Evolutionary conservation across 2,329 filamentous ascomycete species (phyloP), one percentile per base, ranked within the genome.

Genomic region (Cladophialophora exuberans): DNA sequence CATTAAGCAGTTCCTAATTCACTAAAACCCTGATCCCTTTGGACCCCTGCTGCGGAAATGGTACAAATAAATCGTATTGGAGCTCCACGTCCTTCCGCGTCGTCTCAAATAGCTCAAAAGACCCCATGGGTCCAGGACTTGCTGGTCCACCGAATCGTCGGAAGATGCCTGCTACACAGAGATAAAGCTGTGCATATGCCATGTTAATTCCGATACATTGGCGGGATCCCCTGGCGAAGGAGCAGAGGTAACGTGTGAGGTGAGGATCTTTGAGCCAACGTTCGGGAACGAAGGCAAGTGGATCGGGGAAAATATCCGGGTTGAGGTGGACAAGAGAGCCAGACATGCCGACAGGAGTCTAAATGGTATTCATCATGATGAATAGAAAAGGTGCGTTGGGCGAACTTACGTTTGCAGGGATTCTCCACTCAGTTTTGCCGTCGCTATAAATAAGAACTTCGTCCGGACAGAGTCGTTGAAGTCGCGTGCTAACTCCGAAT

Each of bases 201-300:
- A 68, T 54, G 30, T 71, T 72, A 4, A 74, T 67, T 0, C 76
- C 75, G 6, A 78, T 58, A 57, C 75, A 78, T 10, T 64, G 63
- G 7, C 75, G 65, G 5, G 70, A 69, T 0, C 76, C 76, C 30
- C 69, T 69, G 1, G 69, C 65, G 54, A 77, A 76, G 1, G 66
- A 67, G 11, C 76, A 68, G 48, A 74, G 67, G 53, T 71, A 76
- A 20, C 68, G 67, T 9, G 70, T 69, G 2, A 73, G 62, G 20
- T 60, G 56, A 3, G 4, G 71, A 69, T 23, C 67, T 61, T 1
- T 64, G 20, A 57, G 41, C 73, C 74, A 77, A 28, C 74, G 69
- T 52, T 76, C 71, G 0, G 74, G 73, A 3, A 70, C 62, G 48
- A 73, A 54, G n/a, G 25, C 38, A 20, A 44, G 17, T 10, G 68